Evolutionary conservation across 345 rosid genomes (phyloP).

Genomic region (Rhodomyrtus tomentosa): DNA sequence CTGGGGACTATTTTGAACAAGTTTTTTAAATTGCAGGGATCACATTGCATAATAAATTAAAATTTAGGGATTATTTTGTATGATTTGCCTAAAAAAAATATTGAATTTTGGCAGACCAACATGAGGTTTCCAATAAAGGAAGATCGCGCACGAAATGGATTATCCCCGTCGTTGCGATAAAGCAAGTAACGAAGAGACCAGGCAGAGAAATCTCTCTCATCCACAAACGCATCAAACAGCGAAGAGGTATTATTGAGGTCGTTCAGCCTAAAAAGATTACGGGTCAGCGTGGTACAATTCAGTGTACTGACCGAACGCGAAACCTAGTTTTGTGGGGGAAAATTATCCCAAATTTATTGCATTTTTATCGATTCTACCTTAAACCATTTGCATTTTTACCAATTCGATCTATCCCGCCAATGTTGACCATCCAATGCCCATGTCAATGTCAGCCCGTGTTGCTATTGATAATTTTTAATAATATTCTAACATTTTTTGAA

Average conservation of each 20-base stretch:
- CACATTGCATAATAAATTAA: no score
- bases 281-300: not conserved
- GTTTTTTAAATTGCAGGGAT: no score
- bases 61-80: no score
- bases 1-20: no score
- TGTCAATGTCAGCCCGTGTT: no score
- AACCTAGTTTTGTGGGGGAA: not conserved
- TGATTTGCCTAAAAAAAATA: not conserved
- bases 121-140: not conserved
- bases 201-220: not conserved
- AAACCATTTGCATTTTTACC: no score
- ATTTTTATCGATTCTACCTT: no score
- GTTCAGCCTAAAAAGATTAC: not conserved
- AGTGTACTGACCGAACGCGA: not conserved
- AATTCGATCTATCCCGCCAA: no score
- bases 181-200: not conserved
- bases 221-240: not conserved
- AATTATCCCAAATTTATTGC: no score
- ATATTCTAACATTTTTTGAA: no score
- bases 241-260: not conserved
- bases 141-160: not conserved
- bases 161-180: not conserved
- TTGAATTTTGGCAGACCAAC: not conserved
- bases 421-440: accelerated
- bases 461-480: no score